These are phyloP conservation scores for Ophiocordyceps polyrhachis-furcata DNA, from an alignment of 2,329 filamentous ascomycete species.

Conservation along the genomic window DNA sequence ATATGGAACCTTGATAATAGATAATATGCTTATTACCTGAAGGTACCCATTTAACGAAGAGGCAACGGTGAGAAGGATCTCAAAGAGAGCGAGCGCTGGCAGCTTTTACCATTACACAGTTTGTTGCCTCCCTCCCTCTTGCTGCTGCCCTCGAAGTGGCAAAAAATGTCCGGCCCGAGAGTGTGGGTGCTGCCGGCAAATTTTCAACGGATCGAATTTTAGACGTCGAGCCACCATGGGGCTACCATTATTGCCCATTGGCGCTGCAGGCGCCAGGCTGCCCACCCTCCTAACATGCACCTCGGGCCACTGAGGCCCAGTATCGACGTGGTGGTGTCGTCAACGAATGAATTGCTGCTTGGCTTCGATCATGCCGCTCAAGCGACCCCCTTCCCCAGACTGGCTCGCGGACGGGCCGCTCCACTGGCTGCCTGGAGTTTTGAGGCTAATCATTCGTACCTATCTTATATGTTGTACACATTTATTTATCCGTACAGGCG, in stretches of 20 bases:
- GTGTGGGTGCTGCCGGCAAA: slow-evolving; percentile 1
- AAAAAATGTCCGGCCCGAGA: not conserved
- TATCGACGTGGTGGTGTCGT: not conserved
- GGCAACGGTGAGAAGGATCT: not conserved
- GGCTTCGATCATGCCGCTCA: not conserved
- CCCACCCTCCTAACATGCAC: slow-evolving; percentile 4
- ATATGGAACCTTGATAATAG: not conserved
- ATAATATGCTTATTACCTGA: not conserved
- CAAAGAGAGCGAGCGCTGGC: not conserved
- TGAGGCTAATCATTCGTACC: not conserved
- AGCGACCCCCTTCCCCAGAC: not conserved
- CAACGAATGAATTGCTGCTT: not conserved
- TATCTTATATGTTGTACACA: too few relatives aligned
- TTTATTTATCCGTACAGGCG: too few relatives aligned
- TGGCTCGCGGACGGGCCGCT: not conserved
- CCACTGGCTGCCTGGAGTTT: not conserved
- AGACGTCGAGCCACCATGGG: not conserved
- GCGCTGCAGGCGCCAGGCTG: slow-evolving; percentile 15
- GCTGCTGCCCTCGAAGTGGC: not conserved
- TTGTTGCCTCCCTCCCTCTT: not conserved
- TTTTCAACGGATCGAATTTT: not conserved
- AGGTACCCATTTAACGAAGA: too few relatives aligned
- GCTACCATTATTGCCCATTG: slow-evolving; percentile 12
- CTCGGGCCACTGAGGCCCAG: slow-evolving; percentile 1
- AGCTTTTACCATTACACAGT: not conserved